Conservation (phyloP, 371 early-diverging fungal genomes). For the Mucor indicus region DNA sequence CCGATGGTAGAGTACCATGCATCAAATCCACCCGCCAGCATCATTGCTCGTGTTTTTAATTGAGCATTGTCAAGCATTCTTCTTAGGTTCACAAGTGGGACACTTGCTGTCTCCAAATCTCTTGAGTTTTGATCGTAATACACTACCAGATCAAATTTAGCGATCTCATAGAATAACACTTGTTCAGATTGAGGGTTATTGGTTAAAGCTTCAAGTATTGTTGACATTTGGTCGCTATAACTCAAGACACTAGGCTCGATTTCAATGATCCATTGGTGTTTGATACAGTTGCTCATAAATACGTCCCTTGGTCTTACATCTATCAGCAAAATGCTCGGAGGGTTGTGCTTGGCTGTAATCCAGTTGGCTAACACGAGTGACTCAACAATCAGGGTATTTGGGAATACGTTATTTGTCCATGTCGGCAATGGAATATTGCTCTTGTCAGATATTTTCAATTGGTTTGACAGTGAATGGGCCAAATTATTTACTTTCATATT, state of each 20-base stretch:
- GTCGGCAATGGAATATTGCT: slow-evolving; percentile 4
- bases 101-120: slow-evolving; percentile 6
- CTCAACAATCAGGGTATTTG: slow-evolving; percentile 18
- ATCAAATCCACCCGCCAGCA: slow-evolving; percentile 73
- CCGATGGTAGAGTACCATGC: slow-evolving; percentile 60
- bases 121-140: slow-evolving; percentile 60
- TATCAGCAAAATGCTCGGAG: slow-evolving; percentile 58
- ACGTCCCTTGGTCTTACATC: slow-evolving; percentile 71
- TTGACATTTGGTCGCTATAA: slow-evolving; percentile 9
- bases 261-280: slow-evolving; percentile 64
- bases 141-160: slow-evolving; percentile 67
- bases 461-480: background rate
- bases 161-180: slow-evolving; percentile 55
- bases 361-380: slow-evolving; percentile 35
- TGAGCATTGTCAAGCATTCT: slow-evolving; percentile 14
- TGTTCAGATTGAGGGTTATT: slow-evolving; percentile 46
- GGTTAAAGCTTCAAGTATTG: slow-evolving; percentile 4
- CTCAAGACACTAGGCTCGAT: slow-evolving; percentile 70
- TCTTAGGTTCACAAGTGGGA: slow-evolving; percentile 27
- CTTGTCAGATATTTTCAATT: slow-evolving; percentile 3
- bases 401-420: slow-evolving; percentile 21
- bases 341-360: slow-evolving; percentile 25
- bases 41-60: slow-evolving; percentile 50
- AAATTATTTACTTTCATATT: slow-evolving; percentile 1
- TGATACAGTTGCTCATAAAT: slow-evolving; percentile 66